Evolutionary conservation across 2,329 filamentous ascomycete species (phyloP).

Genomic region (Aciculosporium take): DNA sequence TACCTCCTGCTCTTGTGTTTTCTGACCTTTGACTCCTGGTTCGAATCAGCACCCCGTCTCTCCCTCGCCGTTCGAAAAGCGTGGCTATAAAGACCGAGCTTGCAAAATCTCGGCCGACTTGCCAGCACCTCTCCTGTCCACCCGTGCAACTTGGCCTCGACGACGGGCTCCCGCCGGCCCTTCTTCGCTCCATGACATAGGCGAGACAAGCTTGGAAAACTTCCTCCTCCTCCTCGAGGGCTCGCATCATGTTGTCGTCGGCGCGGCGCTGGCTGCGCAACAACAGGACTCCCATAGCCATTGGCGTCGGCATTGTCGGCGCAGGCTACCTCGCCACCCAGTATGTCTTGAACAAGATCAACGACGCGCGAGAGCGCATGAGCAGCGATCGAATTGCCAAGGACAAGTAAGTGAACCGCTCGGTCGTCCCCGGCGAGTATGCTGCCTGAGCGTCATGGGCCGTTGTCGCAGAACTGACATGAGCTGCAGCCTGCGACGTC

Average conservation of each 20-base stretch:
- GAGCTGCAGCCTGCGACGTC: slow-evolving; percentile 60
- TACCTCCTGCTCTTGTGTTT: neutral
- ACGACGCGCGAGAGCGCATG: slow-evolving; percentile 90
- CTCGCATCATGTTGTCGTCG: slow-evolving; percentile 44
- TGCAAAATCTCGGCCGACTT: neutral
- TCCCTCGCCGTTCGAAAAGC: neutral
- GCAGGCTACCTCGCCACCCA: slow-evolving; percentile 85
- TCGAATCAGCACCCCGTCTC: neutral
- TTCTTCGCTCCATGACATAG: slow-evolving; percentile 1
- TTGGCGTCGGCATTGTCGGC: slow-evolving; percentile 76
- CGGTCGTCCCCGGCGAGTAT: neutral
- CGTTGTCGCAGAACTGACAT: neutral
- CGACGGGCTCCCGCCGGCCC: neutral
- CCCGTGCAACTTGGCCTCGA: neutral
- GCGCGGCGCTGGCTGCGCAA: slow-evolving; percentile 83
- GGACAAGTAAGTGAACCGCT: slow-evolving; percentile 59
- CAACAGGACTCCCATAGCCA: slow-evolving; percentile 78
- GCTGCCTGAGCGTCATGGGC: neutral
- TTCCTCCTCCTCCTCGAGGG: too few species aligned
- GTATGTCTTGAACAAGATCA: slow-evolving; percentile 83
- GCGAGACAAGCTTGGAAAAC: neutral
- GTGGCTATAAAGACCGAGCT: neutral
- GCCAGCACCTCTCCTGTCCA: neutral
- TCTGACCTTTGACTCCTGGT: neutral
- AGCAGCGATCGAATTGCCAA: slow-evolving; percentile 88